phyloP scores from a whole-genome alignment of 805 yeast genomes.

The Candida tammaniensis region DNA sequence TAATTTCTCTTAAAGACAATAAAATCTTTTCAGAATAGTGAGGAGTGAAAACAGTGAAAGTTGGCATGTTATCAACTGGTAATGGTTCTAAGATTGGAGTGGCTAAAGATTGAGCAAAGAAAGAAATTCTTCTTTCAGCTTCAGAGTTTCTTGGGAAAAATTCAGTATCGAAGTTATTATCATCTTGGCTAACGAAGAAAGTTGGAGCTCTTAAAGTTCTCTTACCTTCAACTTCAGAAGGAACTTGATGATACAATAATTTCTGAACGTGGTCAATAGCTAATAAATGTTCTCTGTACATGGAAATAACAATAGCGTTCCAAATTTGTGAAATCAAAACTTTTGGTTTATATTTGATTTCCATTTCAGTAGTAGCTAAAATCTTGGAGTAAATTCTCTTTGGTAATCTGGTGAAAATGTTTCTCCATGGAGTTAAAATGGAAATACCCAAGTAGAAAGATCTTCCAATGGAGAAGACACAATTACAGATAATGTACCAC shows the following conservation, averaged over 20 bases:
- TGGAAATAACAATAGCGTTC: constrained; percentile 98
- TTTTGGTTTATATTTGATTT: constrained; percentile 97
- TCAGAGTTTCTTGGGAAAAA: constrained; percentile 96
- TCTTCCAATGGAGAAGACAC: constrained; percentile 94
- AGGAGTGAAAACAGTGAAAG: constrained; percentile 89
- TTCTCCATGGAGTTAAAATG: constrained; percentile 99
- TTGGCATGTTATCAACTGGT: constrained; percentile 99
- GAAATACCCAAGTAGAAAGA: constrained; percentile 99
- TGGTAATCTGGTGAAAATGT: constrained; percentile 95
- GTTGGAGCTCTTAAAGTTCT: constrained; percentile 98
- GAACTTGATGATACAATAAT: constrained; percentile 96
- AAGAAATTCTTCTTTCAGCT: constrained; percentile 99
- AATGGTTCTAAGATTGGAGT: constrained; percentile 98
- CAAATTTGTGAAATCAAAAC: constrained; percentile 97
- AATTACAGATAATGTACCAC: constrained; percentile 97
- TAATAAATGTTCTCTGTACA: constrained; percentile 98
- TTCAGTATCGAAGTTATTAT: constrained; percentile 89
- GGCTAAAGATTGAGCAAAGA: constrained; percentile 98
- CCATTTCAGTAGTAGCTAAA: constrained; percentile 98
- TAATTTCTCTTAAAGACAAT: constrained; percentile 72
- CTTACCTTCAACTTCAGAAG: constrained; percentile 96
- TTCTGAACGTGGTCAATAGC: constrained; percentile 99
- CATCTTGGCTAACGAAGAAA: constrained; percentile 97
- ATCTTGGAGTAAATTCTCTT: constrained; percentile 98
- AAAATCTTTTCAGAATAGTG: constrained; percentile 84